Evolutionary conservation across 1,284 basidiomycete genomes (phyloP), one percentile per base, ranked within the genome.

Genomic region (Macrocybe sp.): DNA sequence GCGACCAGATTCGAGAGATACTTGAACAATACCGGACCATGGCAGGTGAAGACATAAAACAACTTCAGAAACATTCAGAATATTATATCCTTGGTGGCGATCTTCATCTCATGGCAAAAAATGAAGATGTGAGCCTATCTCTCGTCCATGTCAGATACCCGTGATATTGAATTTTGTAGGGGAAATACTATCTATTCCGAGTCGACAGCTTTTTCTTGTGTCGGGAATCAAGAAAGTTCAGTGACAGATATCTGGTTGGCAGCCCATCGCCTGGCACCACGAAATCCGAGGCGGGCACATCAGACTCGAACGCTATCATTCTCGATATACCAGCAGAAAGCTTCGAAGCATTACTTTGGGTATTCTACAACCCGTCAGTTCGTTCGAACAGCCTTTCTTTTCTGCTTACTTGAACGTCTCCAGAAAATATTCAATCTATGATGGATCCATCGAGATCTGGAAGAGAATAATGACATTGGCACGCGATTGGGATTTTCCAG

Each of bases 361-460:
- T 83, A 0, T 83, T 83, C 52, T 83, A 83, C 55, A 83, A 84
- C 51, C 74, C 79, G 81, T 84, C 55, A 54, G 80, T 65, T 52
- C 16, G 38, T 29, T 28, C 7, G 29, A 11, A 7, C 6, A 32
- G n/a, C 11, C 12, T 37, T 44, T 35, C 8, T n/a, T 14, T 41
- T 35, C 32, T 7, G 32, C 7, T 41, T 12, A 16, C 41, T 8
- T 28, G 36, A 28, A 32, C 9, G 6, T 12, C 14, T 42, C 11
- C 52, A 81, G 80, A 10, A 70, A 67, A 63, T 79, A 81, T 57
- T 79, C 76, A 0, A 55, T 79, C 7, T 81, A 80, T 52, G 70
- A 79, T 11, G 53, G 51, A 45, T 63, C 65, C 2, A 59, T 73
- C 1, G 68, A 73, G 0, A 73, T 75, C 28, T 83, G 76, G 76